These are phyloP conservation scores for Suillus alpinus DNA, from an alignment of 768 basidiomycete genomes.

Conservation along the genomic window DNA sequence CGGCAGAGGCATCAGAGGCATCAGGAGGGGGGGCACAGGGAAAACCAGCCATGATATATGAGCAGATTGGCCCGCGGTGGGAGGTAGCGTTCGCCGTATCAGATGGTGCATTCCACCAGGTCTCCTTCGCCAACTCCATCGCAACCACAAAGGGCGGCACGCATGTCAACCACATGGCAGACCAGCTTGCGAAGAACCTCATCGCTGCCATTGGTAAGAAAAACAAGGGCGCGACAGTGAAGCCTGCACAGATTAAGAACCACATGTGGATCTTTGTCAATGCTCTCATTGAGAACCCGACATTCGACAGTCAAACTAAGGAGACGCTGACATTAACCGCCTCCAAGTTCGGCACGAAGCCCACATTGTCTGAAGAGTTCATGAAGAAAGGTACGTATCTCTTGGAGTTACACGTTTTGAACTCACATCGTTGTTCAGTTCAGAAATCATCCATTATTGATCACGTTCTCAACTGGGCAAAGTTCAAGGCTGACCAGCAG, in stretches of 20 bases:
- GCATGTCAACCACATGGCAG: slow-evolving; percentile 81
- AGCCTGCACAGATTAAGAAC: slow-evolving; percentile 90
- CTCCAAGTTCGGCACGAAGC: slow-evolving; percentile 89
- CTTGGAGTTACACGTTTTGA: background rate
- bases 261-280: slow-evolving; percentile 99
- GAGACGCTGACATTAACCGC: slow-evolving; percentile 86
- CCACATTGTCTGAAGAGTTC: slow-evolving; percentile 83
- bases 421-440: slow-evolving; percentile 44
- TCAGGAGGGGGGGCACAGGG: slow-evolving; percentile 77
- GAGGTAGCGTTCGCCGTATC: slow-evolving; percentile 94
- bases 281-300: slow-evolving; percentile 93
- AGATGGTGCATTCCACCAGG: slow-evolving; percentile 88
- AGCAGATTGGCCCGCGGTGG: slow-evolving; percentile 80
- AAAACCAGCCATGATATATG: slow-evolving; percentile 82
- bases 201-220: slow-evolving; percentile 87
- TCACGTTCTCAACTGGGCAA: slow-evolving; percentile 92
- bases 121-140: slow-evolving; percentile 98
- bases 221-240: slow-evolving; percentile 95
- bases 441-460: slow-evolving; percentile 88
- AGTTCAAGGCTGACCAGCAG: slow-evolving; percentile 93
- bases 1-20: slow-evolving; percentile 62
- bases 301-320: slow-evolving; percentile 99
- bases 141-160: slow-evolving; percentile 96
- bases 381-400: slow-evolving; percentile 81
- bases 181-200: slow-evolving; percentile 86